Evolutionary conservation across 2,329 filamentous ascomycete species (phyloP), one percentile per base, ranked within the genome.

Genomic region (Fusarium nanum): DNA sequence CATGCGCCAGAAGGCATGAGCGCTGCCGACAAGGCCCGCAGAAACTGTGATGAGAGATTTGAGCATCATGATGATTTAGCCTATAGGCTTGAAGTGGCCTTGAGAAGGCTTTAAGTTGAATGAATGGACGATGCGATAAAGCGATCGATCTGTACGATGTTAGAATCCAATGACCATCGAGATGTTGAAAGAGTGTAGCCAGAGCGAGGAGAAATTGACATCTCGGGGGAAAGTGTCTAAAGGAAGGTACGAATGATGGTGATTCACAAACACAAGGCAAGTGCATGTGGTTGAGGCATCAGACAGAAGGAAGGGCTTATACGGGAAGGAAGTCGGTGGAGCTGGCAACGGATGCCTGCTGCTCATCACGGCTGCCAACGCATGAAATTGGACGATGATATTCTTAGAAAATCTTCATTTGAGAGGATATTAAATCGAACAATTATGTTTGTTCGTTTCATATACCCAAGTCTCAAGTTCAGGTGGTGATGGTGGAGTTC

Each of bases 1-100:
- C 87, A 97, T 92, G 77, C 94, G 93, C 93, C 93, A 97, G 81
- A 97, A 97, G 64, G 92, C 94, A 73, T 86, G 77, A 48, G 84
- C 85, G 60, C 81, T 72, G 42, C 77, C 77, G 40, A 81, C 68
- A 30, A 82, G 75, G 71, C 76, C 77, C 45, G 75, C 77, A 20
- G 78, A 75, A 48, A 80, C 68, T 67, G 77, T 72, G 64, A 76
- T 46, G 37, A 78, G 55, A 40, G 75, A 75, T 67, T 77, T 80
- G 71, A 80, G 73, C 80, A 82, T 81, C 56, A 54, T 59, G 48
- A 32, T 69, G 67, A 40, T 54, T 55, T 61, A 40, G 50, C 60
- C 66, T 76, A 72, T 76, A 75, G 75, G 63, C 61, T 76, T 69
- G 42, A 69, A 48, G 37, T 28, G 11, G 45, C 62, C 54, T 60